Evolutionary conservation across 1,139 yeast genomes (phyloP).

Genomic region (Scheffersomyces parashehatae): DNA sequence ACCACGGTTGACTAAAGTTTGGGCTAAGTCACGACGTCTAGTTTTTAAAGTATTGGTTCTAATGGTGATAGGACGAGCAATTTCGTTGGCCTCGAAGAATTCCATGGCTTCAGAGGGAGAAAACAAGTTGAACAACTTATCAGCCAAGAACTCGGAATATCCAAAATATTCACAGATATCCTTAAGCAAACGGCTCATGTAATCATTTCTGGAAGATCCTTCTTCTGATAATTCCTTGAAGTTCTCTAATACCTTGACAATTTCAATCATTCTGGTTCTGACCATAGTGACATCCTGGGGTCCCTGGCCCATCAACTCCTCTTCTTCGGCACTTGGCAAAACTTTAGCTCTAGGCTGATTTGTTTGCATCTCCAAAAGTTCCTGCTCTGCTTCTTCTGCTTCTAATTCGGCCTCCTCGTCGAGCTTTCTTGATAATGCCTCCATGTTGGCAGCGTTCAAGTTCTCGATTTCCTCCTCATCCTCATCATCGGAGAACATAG

Average conservation of each 20-base stretch:
- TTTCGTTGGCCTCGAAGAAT: conserved; percentile 97
- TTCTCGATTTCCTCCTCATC: conserved; percentile 77
- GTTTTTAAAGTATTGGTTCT: conserved; percentile 95
- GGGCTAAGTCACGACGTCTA: conserved; percentile 94
- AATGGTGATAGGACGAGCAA: conserved; percentile 92
- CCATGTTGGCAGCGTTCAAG: conserved; percentile 86
- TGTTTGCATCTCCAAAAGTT: conserved; percentile 59
- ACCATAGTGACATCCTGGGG: conserved; percentile 78
- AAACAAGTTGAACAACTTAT: conserved; percentile 84
- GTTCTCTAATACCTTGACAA: conserved; percentile 93
- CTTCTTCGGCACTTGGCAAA: conserved; percentile 63
- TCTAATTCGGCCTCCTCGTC: conserved; percentile 74
- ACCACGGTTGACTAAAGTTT: conserved; percentile 92
- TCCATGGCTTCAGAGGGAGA: conserved; percentile 97
- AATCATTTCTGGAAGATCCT: conserved; percentile 82
- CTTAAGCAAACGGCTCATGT: conserved; percentile 68
- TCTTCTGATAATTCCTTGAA: conserved; percentile 82
- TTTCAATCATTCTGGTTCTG: conserved; percentile 92
- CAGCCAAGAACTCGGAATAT: conserved; percentile 93
- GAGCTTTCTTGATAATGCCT: conserved; percentile 66
- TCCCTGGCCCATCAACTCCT: conserved; percentile 49
- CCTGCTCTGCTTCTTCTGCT: conserved; percentile 78
- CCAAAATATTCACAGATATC: conserved; percentile 96
- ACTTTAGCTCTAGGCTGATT: conserved; percentile 71
- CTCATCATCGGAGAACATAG: conserved; percentile 85